Conservation (phyloP, 257 asterid genomes). For the Agastache rugosa region DNA sequence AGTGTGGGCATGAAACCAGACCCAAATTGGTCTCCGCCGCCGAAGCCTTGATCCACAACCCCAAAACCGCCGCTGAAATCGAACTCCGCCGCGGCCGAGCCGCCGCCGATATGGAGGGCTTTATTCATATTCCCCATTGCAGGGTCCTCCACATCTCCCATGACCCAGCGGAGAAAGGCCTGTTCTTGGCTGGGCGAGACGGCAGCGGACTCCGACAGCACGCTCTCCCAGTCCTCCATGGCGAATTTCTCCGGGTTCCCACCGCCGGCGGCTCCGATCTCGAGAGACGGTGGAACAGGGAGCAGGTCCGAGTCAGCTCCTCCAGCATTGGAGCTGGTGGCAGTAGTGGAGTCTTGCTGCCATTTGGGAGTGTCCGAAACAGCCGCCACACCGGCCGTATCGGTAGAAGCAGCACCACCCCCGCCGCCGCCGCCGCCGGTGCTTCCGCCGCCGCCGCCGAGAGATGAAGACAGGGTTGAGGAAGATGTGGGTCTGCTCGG, state of each 20-base stretch:
- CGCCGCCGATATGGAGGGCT: conserved; percentile 57
- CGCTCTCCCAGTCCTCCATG: conserved; percentile 92
- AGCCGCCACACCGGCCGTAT: conserved; percentile 85
- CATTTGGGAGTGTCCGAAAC: conserved; percentile 75
- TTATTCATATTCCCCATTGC: conserved; percentile 66
- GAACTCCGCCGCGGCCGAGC: conserved; percentile 58
- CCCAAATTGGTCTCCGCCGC: conserved; percentile 48
- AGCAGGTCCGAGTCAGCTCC: conserved; percentile 60
- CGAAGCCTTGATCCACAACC: conserved; percentile 74
- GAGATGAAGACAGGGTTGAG: conserved; percentile 90
- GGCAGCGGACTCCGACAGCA: conserved; percentile 68
- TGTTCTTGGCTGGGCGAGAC: conserved; percentile 79
- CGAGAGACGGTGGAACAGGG: conserved; percentile 65
- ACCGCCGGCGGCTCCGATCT: conserved; percentile 49
- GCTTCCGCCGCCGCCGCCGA: conserved; percentile 54
- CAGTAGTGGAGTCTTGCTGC: conserved; percentile 76
- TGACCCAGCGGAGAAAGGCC: conserved; percentile 77
- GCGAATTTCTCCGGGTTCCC: conserved; percentile 60
- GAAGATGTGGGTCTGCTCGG: conserved; percentile 73
- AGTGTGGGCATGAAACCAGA: conserved; percentile 46
- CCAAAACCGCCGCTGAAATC: conserved; percentile 64
- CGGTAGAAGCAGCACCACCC: conserved; percentile 66
- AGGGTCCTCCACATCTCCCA: conserved; percentile 94
- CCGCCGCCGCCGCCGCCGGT: conserved; percentile 53
- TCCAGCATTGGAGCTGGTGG: conserved; percentile 79